Evolutionary conservation across 2,329 filamentous ascomycete species (phyloP).

Genomic region (Alternaria angustiovoidea): DNA sequence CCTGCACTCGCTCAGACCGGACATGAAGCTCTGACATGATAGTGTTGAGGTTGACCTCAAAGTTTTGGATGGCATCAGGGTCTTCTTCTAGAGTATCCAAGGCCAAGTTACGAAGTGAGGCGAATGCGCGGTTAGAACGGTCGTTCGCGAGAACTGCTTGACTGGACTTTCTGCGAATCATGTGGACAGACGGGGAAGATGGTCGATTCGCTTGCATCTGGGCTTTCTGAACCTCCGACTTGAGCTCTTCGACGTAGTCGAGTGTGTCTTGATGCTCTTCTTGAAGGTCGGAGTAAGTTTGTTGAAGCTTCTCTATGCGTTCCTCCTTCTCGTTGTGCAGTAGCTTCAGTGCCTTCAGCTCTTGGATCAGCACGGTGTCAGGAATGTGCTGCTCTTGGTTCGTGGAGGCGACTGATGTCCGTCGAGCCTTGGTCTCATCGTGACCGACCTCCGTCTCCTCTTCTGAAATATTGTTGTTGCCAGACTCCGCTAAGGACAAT

Average conservation of each 20-base stretch:
- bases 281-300: conserved; percentile 85
- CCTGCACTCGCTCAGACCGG: conserved; percentile 87
- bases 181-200: conserved; percentile 71
- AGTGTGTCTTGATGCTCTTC: conserved; percentile 81
- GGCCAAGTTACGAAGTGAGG: conserved; percentile 87
- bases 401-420: conserved; percentile 31
- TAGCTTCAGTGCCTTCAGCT: conserved; percentile 74
- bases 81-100: conserved; percentile 82
- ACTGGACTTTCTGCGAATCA: conserved; percentile 92
- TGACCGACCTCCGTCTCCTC: conserved; percentile 63
- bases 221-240: conserved; percentile 83
- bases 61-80: conserved; percentile 87
- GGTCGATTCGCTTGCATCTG: conserved; percentile 69
- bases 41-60: conserved; percentile 88
- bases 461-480: conserved; percentile 41
- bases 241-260: conserved; percentile 88
- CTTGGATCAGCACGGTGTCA: conserved; percentile 53
- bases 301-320: conserved; percentile 74
- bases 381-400: conserved; percentile 22
- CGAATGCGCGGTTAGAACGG: conserved; percentile 88
- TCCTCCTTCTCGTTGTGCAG: conserved; percentile 80
- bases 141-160: conserved; percentile 88
- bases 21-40: conserved; percentile 91
- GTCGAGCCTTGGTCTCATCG: conserved; percentile 63
- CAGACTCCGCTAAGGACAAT: conserved; percentile 83